Conservation (phyloP, 805 yeast species). For the Ogataea dorogensis region DNA sequence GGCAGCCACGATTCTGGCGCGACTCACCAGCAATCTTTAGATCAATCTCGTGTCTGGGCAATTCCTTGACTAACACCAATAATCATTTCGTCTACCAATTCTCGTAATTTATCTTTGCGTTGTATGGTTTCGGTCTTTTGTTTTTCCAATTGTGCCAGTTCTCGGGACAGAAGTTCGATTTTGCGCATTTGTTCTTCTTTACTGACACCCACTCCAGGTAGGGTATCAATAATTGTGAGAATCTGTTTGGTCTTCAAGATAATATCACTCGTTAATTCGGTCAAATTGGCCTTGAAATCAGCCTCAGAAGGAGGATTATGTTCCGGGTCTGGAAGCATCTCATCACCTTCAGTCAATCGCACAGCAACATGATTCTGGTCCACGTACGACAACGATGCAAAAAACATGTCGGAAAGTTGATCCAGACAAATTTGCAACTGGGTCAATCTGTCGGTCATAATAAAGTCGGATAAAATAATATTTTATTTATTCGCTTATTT, state of each 20-base stretch:
- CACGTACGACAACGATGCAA: conserved; percentile 74
- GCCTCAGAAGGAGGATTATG: conserved; percentile 40
- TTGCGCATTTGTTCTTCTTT: conserved; percentile 67
- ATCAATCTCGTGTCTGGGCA: conserved; percentile 39
- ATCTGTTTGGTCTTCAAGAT: conserved; percentile 86
- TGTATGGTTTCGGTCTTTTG: conserved; percentile 54
- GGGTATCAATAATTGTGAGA: conserved; percentile 75
- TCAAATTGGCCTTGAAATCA: conserved; percentile 47
- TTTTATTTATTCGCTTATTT: conserved; percentile 2
- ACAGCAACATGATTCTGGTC: conserved; percentile 71
- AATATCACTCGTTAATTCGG: conserved; percentile 81
- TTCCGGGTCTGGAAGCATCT: conserved; percentile 62
- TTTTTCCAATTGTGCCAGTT: conserved; percentile 58
- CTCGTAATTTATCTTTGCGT: conserved; percentile 61
- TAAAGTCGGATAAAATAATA: not conserved
- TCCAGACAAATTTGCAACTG: conserved; percentile 89
- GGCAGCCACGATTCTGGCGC: conserved; percentile 25
- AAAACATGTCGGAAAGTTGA: conserved; percentile 72
- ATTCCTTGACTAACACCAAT: conserved; percentile 56
- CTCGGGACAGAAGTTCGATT: conserved; percentile 60
- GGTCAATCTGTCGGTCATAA: conserved; percentile 82
- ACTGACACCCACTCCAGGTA: conserved; percentile 91
- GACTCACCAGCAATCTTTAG: too few species aligned
- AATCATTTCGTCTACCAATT: conserved; percentile 66
- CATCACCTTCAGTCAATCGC: conserved; percentile 46